A percentile compares a stretch with the other conserved stretches of the same genome.
These are phyloP conservation scores for Vitellaria paradoxa DNA, from an alignment of 179 eudicot species.

Conservation along the genomic window DNA sequence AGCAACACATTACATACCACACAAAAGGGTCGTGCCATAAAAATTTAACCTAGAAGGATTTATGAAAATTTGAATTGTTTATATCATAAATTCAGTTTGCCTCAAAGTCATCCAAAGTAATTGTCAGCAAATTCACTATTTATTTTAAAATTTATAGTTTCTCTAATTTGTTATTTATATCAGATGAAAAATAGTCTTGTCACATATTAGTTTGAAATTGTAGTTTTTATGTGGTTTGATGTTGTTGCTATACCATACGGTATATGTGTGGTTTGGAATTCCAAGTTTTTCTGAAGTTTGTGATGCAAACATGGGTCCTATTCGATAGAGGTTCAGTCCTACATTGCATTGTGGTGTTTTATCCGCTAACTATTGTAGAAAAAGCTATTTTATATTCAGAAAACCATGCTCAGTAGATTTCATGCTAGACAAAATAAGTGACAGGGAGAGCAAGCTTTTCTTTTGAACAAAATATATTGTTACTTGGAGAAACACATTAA, in stretches of 20 bases:
- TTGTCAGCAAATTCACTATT: neutral
- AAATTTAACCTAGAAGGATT: neutral
- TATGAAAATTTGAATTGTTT: neutral
- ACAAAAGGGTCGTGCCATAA: neutral
- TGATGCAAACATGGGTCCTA: neutral
- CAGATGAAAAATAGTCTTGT: neutral
- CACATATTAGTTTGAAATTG: neutral
- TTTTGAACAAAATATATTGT: neutral
- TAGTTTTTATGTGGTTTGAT: neutral
- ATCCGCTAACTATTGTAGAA: neutral
- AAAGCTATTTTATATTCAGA: constrained; percentile 2
- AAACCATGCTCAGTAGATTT: neutral
- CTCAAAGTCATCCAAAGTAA: neutral
- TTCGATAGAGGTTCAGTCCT: too few relatives aligned
- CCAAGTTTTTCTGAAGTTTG: neutral
- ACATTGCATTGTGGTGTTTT: neutral
- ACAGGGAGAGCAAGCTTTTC: too few relatives aligned
- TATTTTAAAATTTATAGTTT: neutral
- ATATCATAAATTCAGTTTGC: too few relatives aligned
- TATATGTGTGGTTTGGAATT: neutral
- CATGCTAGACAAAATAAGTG: neutral
- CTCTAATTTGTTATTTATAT: neutral
- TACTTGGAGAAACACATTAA: neutral
- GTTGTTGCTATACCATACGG: neutral
- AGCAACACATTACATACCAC: neutral